A percentile compares a stretch with the other conserved stretches of the same genome.
phyloP scores from a whole-genome alignment of 176 grass and related monocot genomes.

The Triticum dicoccoides region DNA sequence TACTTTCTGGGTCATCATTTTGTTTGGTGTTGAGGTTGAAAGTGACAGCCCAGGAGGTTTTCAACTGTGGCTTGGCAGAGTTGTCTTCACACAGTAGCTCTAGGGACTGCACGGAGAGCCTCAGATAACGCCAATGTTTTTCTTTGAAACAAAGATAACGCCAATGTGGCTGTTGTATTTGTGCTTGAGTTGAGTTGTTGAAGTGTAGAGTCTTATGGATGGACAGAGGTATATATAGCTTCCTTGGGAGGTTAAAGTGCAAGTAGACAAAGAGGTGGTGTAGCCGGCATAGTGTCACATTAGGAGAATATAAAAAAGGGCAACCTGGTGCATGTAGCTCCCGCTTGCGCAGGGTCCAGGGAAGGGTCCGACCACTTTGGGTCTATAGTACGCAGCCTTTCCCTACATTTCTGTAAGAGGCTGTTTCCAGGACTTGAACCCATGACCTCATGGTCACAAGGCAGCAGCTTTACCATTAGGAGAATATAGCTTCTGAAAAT shows the following conservation, averaged over 20 bases:
- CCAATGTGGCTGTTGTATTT: slow-evolving; percentile 9
- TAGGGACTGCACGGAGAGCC: slow-evolving; percentile 11
- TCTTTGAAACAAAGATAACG: not conserved
- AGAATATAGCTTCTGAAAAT: slow-evolving; percentile 47
- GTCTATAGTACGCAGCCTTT: too few relatives aligned
- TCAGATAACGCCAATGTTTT: not conserved
- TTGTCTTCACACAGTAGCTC: slow-evolving; percentile 11
- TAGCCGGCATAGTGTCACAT: slow-evolving; percentile 29
- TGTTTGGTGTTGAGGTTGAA: slow-evolving; percentile 41
- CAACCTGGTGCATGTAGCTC: too few relatives aligned
- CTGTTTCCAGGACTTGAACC: too few relatives aligned
- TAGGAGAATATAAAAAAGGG: not conserved
- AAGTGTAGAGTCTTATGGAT: slow-evolving; percentile 42
- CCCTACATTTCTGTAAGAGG: too few relatives aligned
- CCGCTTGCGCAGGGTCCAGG: too few relatives aligned
- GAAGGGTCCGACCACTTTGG: too few relatives aligned
- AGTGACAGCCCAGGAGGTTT: slow-evolving; percentile 42
- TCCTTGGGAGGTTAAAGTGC: slow-evolving; percentile 31
- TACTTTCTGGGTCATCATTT: slow-evolving; percentile 25
- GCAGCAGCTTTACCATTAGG: not conserved
- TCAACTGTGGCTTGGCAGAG: slow-evolving; percentile 30
- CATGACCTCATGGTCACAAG: too few relatives aligned
- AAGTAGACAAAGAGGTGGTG: slow-evolving; percentile 44
- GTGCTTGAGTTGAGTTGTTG: slow-evolving; percentile 18
- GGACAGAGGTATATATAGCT: slow-evolving; percentile 48